Conservation (phyloP, 2,329 filamentous ascomycete genomes). For the Fusarium cicatricum region DNA sequence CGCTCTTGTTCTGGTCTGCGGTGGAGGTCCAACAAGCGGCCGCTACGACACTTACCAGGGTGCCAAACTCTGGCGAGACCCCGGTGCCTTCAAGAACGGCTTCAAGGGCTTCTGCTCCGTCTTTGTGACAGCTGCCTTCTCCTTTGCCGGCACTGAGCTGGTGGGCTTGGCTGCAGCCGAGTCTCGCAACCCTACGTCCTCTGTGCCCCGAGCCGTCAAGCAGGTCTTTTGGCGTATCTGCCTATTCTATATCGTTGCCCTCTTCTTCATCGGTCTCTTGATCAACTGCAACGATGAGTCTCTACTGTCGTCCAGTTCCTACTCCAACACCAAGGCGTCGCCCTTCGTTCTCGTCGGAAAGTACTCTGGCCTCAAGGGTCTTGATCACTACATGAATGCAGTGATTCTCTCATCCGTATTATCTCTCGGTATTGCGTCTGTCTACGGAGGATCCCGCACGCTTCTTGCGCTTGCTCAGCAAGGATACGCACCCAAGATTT, state of each 20-base stretch:
- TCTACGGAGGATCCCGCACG: conserved; percentile 64
- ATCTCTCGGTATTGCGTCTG: conserved; percentile 62
- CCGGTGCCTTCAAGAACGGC: conserved; percentile 70
- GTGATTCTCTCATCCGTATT: conserved; percentile 63
- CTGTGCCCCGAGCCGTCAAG: conserved; percentile 82
- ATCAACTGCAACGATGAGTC: conserved; percentile 52
- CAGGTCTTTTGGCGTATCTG: conserved; percentile 68
- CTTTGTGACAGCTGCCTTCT: conserved; percentile 74
- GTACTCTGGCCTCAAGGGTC: conserved; percentile 57
- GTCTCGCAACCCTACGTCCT: conserved; percentile 70
- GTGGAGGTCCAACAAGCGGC: conserved; percentile 61
- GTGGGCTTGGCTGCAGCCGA: conserved; percentile 76
- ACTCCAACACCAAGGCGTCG: conserved; percentile 44
- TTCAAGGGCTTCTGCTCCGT: conserved; percentile 75
- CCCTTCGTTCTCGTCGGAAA: conserved; percentile 61
- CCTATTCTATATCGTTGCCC: conserved; percentile 59
- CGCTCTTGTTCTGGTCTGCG: conserved; percentile 64
- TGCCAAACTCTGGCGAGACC: conserved; percentile 46
- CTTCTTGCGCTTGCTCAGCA: conserved; percentile 63
- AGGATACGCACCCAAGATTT: conserved; percentile 61
- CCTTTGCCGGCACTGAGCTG: conserved; percentile 73
- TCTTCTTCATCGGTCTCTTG: conserved; percentile 57
- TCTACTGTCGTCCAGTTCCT: conserved; percentile 48
- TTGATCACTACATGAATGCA: conserved; percentile 62
- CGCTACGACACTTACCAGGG: conserved; percentile 55